These are phyloP conservation scores for Cladosporium sphaerospermum DNA, from an alignment of 2,329 filamentous ascomycete species.

Conservation along the genomic window DNA sequence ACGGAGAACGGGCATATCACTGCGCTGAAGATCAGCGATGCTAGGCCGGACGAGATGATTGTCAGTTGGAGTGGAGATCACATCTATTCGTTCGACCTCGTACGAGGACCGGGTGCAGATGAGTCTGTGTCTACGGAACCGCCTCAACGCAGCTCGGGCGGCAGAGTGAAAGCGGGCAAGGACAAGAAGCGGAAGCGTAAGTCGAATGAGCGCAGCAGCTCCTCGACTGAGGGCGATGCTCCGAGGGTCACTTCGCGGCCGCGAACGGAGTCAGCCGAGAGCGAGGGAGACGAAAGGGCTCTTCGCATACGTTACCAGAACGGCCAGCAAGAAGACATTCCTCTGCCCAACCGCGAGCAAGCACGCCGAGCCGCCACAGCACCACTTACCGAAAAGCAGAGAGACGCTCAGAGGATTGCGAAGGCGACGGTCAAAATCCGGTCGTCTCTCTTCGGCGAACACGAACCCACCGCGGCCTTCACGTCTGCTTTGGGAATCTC, in stretches of 20 bases:
- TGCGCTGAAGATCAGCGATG: conserved; percentile 64
- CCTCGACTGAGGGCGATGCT: conserved; percentile 28
- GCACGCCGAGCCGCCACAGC: background rate
- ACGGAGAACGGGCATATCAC: conserved; percentile 60
- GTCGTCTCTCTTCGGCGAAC: conserved; percentile 46
- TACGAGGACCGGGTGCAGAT: conserved; percentile 51
- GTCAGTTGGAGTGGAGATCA: conserved; percentile 64
- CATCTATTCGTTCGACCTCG: conserved; percentile 57
- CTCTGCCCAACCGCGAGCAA: conserved; percentile 32
- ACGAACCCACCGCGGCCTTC: conserved; percentile 24
- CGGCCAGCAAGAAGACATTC: conserved; percentile 54
- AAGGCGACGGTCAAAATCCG: conserved; percentile 50
- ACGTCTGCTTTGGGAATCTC: conserved; percentile 30
- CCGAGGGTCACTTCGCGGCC: conserved; percentile 43
- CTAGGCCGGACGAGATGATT: conserved; percentile 60
- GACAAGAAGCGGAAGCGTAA: conserved; percentile 55
- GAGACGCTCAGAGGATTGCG: conserved; percentile 50
- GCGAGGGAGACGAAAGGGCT: conserved; percentile 30
- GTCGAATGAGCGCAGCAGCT: conserved; percentile 29
- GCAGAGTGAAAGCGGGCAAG: conserved; percentile 23
- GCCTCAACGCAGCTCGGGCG: conserved; percentile 17
- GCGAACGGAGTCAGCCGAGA: conserved; percentile 37
- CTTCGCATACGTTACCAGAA: conserved; percentile 54
- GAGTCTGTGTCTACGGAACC: conserved; percentile 27
- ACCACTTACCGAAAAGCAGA: conserved; percentile 46